Evolutionary conservation across 2,329 filamentous ascomycete genomes (phyloP).

Genomic region (Lachnellula suecica): DNA sequence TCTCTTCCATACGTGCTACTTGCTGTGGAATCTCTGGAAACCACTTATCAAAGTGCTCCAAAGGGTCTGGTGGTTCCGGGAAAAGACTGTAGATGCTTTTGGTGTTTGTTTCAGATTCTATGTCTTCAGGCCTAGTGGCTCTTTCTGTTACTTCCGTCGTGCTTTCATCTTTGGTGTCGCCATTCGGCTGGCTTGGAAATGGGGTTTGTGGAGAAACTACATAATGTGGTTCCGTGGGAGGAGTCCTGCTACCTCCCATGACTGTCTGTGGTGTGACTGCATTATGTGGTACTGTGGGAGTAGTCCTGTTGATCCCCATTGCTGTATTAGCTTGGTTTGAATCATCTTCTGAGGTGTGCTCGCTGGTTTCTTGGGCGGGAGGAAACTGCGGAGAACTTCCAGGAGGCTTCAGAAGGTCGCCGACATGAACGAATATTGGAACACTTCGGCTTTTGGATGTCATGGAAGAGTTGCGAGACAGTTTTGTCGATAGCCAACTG

Average conservation of each 20-base stretch:
- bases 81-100: not conserved
- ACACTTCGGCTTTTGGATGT: conserved; percentile 5
- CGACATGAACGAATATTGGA: conserved; percentile 6
- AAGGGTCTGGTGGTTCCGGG: conserved; percentile 4
- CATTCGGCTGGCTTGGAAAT: not conserved
- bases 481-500: conserved; percentile 3
- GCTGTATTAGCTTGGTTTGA: not conserved
- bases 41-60: conserved; percentile 15
- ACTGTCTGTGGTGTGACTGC: not conserved
- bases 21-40: conserved; percentile 6
- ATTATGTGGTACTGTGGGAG: not conserved
- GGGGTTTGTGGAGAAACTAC: not conserved
- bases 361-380: not conserved
- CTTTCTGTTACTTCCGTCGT: not conserved
- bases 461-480: not conserved
- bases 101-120: not conserved
- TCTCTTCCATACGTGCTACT: not conserved
- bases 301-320: not conserved
- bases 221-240: not conserved
- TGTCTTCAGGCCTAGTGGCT: not conserved
- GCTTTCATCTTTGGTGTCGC: not conserved
- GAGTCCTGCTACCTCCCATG: not conserved
- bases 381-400: not conserved
- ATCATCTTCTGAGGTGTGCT: too few relatives aligned
- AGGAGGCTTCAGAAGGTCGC: conserved; percentile 3